Evolutionary conservation across 352 stramenopile genomes (phyloP).

Genomic region (Phytopythium sindhum): DNA sequence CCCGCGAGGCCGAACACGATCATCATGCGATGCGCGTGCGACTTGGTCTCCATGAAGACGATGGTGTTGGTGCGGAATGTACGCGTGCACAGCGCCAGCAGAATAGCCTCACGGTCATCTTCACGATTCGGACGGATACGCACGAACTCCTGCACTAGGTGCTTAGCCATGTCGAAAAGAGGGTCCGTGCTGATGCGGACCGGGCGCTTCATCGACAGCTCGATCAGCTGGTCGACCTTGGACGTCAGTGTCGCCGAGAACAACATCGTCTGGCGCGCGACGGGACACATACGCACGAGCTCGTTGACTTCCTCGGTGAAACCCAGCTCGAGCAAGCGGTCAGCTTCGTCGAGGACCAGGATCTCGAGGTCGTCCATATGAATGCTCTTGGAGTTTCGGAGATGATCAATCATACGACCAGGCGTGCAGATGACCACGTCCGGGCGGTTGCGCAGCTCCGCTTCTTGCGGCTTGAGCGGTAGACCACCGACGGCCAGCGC

Average conservation of each 20-base stretch:
- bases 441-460: constrained; percentile 93
- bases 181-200: constrained; percentile 93
- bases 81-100: constrained; percentile 93
- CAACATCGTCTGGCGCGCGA: constrained; percentile 96
- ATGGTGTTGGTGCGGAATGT: constrained; percentile 96
- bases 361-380: constrained; percentile 98
- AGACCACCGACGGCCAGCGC: constrained; percentile 93
- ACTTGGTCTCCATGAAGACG: constrained; percentile 99
- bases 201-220: constrained; percentile 95
- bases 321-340: constrained; percentile 97
- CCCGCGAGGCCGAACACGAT: constrained; percentile 95
- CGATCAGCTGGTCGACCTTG: constrained; percentile 97
- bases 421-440: constrained; percentile 98
- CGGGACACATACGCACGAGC: constrained; percentile 95
- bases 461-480: constrained; percentile 89
- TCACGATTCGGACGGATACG: constrained; percentile 89
- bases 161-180: constrained; percentile 93
- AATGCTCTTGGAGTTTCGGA: constrained; percentile 96
- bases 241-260: constrained; percentile 99
- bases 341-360: constrained; percentile 92
- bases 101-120: constrained; percentile 93
- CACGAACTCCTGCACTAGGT: constrained; percentile 99
- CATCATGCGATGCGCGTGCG: constrained; percentile 94
- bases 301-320: constrained; percentile 97
- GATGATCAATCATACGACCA: constrained; percentile 97